Base-by-base conservation (phyloP, 139 green algal genomes). In the Volvox africanus region DNA sequence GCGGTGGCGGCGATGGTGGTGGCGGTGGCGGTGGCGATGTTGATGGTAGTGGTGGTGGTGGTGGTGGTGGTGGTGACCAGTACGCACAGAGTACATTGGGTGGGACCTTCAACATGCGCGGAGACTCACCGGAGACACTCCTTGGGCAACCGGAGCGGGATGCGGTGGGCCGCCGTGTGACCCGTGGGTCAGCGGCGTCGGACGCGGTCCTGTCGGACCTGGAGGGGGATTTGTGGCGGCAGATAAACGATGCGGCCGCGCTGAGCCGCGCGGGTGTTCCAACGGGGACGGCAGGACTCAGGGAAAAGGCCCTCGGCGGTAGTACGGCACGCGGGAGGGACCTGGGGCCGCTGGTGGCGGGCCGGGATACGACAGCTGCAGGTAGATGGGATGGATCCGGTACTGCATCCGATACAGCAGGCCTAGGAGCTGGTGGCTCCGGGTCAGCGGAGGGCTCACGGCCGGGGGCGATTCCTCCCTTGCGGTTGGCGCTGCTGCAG, bases 101-200 rank as follows among this genome's bases (percentile, higher is more conserved):
- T 18, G 84, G 32, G 1, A 76, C 73, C 0, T 90, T 83, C 71
- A 84, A 83, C 30, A 65, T 83, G 26, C 44, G 71, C 9, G 86
- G 86, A 0, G 73, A 83, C 73, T 61, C 73, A 1, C 86, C 86
- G 26, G 86, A 90, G 73, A 33, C 73, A 32, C 86, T 90, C 50
- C 0, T 61, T 30, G 86, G 73, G 0, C 30, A 62, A 32, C 73
- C 73, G 30, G 86, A 90, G 86, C 30, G 11, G 1, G 86, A 76
- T 32, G 50, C 86, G 1, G 1, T 50, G 16, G 86, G 86, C 30
- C 50, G 61, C 69, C 71, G 86, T 16, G 73, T 83, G 73, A 36
- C 73, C 30, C 86, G 73, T 9, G 86, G 86, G n/a, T 76, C 71
- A 0, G 86, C 50, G 12, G 17, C 14, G n/a, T 2, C 20, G 18